Evolutionary conservation across 2,329 filamentous ascomycete species (phyloP), one percentile per base, ranked within the genome.

Genomic region (Aaosphaeria pasadenensis): DNA sequence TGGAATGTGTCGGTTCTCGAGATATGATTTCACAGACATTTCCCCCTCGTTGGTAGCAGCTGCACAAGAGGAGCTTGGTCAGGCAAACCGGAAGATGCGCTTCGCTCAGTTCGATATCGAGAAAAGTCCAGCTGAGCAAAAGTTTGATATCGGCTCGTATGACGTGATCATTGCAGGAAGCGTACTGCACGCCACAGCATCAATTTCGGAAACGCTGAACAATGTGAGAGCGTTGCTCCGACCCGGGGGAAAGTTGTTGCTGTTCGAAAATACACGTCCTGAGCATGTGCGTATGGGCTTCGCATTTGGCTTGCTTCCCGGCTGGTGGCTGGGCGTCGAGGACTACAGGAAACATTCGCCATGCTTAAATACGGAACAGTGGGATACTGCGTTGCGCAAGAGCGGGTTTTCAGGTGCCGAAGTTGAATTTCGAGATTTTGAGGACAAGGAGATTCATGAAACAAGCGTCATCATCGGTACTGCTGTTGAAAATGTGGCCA

Each of bases 91-190:
- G 24, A 24, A 28, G 7, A 44, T 47, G n/a, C 33, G 44, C 5
- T 49, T 39, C 29, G 36, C 51, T 35, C 40, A 49, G 11, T 42
- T 57, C 7, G 52, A 57, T 39, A 47, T 55, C 29, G 45, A 53
- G 35, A 29, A 43, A n/a, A 48, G 51, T 43, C 54, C 52, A 13
- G 11, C n/a, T n/a, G 30, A 32, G 3, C 54, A 46, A 54, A 79
- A 1, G 29, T 77, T 6, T 38, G 75, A 0, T 47, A 66, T 5
- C 72, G 39, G 28, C 6, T 28, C 36, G 11, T 57, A 47, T 42
- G 55, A 57, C 35, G 5, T 57, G 4, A 35, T 56, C n/a, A 35
- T 57, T 7, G 56, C 56, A 2, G 47, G 39, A 6, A 17, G 50
- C 7, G 49, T 53, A 3, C 30, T 60, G 7, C 54, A 57, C 42